A percentile compares a stretch with the other conserved stretches of the same genome.
phyloP scores from a whole-genome alignment of 2,329 filamentous ascomycete species.

The Aspergillus versicolor region DNA sequence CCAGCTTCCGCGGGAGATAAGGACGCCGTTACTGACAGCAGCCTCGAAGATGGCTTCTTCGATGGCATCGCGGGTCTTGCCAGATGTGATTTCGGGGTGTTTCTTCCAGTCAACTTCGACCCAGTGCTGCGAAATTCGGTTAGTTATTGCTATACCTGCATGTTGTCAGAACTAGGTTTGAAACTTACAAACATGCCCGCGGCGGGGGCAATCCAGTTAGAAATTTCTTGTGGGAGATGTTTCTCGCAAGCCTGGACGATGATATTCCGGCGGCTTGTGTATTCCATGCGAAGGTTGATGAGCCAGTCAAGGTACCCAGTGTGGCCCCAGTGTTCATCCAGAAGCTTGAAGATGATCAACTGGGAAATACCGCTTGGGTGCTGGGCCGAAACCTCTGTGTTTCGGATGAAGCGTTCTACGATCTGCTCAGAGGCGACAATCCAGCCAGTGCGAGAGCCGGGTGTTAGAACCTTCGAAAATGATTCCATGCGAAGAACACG shows the following conservation, averaged over 20 bases:
- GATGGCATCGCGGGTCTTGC: constrained; percentile 50
- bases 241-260: constrained; percentile 78
- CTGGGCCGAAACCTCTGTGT: constrained; percentile 81
- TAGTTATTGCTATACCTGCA: neutral
- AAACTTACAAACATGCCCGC: constrained; percentile 91
- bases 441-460: constrained; percentile 82
- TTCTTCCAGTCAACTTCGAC: constrained; percentile 48
- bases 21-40: constrained; percentile 72
- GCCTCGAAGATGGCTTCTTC: constrained; percentile 85
- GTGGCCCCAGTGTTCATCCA: constrained; percentile 95
- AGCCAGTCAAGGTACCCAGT: constrained; percentile 87
- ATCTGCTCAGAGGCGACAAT: constrained; percentile 84
- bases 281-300: constrained; percentile 75
- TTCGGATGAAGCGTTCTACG: constrained; percentile 75
- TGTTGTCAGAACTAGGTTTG: neutral
- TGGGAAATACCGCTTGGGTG: constrained; percentile 84
- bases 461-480: constrained; percentile 87
- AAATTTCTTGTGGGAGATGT: constrained; percentile 70
- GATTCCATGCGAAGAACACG: constrained; percentile 89
- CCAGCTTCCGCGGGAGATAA: constrained; percentile 85
- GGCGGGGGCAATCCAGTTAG: constrained; percentile 74
- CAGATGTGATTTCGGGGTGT: constrained; percentile 41
- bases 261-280: constrained; percentile 74
- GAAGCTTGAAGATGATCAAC: constrained; percentile 78
- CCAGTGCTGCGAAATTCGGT: constrained; percentile 40